Conservation (phyloP, 768 basidiomycete species). For the Crucibulum laeve region DNA sequence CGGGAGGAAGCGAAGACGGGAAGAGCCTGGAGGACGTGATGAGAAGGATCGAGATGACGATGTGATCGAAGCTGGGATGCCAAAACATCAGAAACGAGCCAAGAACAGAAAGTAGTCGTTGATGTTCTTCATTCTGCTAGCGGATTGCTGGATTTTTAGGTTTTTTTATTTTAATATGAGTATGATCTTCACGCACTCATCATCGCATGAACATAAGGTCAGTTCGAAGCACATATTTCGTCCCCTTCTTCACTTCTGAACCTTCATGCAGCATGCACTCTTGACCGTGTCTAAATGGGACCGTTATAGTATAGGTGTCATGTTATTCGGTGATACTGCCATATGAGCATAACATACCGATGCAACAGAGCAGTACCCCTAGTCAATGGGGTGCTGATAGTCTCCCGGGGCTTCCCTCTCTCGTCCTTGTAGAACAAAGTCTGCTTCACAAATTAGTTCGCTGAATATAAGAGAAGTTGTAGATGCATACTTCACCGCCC, state of each 20-base stretch:
- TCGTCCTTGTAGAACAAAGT: constrained; percentile 68
- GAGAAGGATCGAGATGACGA: constrained; percentile 92
- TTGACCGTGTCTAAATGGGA: constrained; percentile 58
- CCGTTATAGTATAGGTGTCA: neutral
- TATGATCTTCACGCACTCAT: constrained; percentile 6
- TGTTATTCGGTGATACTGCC: neutral
- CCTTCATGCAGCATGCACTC: constrained; percentile 75
- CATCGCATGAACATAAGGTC: constrained; percentile 63
- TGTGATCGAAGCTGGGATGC: constrained; percentile 86
- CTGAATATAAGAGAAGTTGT: neutral
- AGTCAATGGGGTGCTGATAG: constrained; percentile 47
- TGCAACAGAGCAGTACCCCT: constrained; percentile 66
- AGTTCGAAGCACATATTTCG: constrained; percentile 70
- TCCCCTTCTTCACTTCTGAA: constrained; percentile 52
- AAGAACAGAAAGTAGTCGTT: constrained; percentile 37
- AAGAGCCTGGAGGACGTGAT: constrained; percentile 51
- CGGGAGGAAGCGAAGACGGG: constrained; percentile 38
- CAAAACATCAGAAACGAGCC: constrained; percentile 49
- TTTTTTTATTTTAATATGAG: neutral
- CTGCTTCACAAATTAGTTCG: constrained; percentile 23
- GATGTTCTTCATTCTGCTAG: neutral
- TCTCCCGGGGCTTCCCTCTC: constrained; percentile 41
- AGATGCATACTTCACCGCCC: constrained; percentile 54
- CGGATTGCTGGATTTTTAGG: neutral
- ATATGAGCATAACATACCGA: constrained; percentile 33